Evolutionary conservation across 1,139 yeast genomes (phyloP), one percentile per base, ranked within the genome.

Genomic region (Yamadazyma dushanensis): DNA sequence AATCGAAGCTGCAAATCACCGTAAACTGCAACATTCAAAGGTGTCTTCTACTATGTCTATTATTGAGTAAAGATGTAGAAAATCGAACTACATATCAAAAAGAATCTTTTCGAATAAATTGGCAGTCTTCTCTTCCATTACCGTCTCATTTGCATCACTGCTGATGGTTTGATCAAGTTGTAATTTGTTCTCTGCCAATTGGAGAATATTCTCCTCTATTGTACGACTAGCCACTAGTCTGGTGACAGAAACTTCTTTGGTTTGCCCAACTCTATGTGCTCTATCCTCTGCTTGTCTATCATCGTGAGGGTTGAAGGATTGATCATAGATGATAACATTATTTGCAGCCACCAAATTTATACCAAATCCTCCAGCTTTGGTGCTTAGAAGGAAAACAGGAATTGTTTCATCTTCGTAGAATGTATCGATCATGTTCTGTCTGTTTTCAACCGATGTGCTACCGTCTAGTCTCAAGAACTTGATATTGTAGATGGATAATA

Each of bases 291-390:
- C 99, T 64, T 92, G 99, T 55, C 84, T 85, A 56, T 92, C 99
- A 58, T 92, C 98, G 57, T 94, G 98, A 0, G 99, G 99, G 52
- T 92, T 92, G 63, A 92, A 92, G 32, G 95, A 84, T 56, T 89
- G 92, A 57, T 92, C 99, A 53, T 82, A 90, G 24, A 94, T 86
- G 36, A 92, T 74, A 3, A 92, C 98, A 43, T 83, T 80, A 54
- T 89, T 92, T 8, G 99, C 98, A 52, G 96, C 95, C 3, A 95
- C 95, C 49, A 92, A 73, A 54, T 92, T 92, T 60, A 92, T 92
- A 41, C 98, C 98, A 63, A 92, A 92, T 1, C 98, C 98, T 53
- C 98, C 99, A 0, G 98, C 98, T 56, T 87, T 88, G 3, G 99
- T 92, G 8, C 96, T 86, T 29, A 92, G 68, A 37, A 92, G 69